Evolutionary conservation across 164 flowering plant genomes (phyloP).

Genomic region (Vitis amurensis): DNA sequence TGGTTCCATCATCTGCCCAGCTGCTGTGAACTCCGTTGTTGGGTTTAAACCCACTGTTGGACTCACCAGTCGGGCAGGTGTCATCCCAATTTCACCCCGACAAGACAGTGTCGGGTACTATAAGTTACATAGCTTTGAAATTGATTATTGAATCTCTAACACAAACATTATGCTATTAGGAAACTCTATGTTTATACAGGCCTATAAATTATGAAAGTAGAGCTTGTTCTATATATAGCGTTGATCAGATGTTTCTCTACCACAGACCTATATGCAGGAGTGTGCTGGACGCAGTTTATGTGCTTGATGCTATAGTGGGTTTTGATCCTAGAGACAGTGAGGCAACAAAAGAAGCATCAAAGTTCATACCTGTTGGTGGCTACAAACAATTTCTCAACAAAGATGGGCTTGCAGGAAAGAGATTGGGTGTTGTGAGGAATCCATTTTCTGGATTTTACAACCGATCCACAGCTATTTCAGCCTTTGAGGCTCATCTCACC

Average conservation of each 20-base stretch:
- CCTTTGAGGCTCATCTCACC: conserved; percentile 38
- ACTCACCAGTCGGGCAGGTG: conserved; percentile 43
- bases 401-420: conserved; percentile 31
- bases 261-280: conserved; percentile 36
- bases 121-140: not conserved
- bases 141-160: too few species aligned
- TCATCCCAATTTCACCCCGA: conserved; percentile 22
- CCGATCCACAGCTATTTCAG: conserved; percentile 10
- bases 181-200: too few species aligned
- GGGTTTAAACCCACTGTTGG: conserved; percentile 43
- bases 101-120: conserved; percentile 39
- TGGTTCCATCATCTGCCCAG: conserved; percentile 35
- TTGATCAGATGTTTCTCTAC: not conserved
- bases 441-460: conserved; percentile 24
- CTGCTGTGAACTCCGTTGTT: conserved; percentile 35
- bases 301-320: conserved; percentile 38
- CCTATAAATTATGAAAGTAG: too few species aligned
- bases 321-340: conserved; percentile 29
- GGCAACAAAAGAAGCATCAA: conserved; percentile 23
- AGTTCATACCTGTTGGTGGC: conserved; percentile 25
- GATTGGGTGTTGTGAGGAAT: conserved; percentile 38
- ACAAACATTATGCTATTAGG: too few species aligned
- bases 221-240: too few species aligned
- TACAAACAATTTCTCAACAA: conserved; percentile 27
- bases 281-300: conserved; percentile 35